These are phyloP conservation scores for Cordyceps pruinosa DNA, from an alignment of 2,329 filamentous ascomycete species.

Conservation along the genomic window DNA sequence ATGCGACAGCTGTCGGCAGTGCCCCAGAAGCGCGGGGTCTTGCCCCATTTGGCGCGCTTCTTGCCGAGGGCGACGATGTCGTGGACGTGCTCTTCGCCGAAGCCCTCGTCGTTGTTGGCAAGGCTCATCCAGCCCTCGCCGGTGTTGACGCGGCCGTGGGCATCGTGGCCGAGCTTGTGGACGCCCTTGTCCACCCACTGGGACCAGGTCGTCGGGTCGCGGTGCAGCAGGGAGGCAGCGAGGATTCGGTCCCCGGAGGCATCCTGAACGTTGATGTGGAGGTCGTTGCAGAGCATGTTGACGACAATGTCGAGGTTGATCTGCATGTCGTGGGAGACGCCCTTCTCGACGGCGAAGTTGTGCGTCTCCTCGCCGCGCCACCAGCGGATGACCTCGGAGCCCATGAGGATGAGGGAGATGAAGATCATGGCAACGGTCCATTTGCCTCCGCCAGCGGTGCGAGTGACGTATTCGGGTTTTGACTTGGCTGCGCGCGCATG, in stretches of 20 bases:
- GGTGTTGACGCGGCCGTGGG: conserved; percentile 46
- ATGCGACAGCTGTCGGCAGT: conserved; percentile 73
- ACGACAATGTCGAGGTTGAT: conserved; percentile 95
- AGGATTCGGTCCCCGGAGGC: conserved; percentile 87
- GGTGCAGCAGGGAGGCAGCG: conserved; percentile 65
- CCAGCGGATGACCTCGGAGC: conserved; percentile 75
- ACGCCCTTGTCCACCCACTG: conserved; percentile 73
- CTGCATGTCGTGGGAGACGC: conserved; percentile 78
- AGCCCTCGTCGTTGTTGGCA: conserved; percentile 54
- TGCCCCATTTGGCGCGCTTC: conserved; percentile 60
- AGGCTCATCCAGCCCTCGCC: conserved; percentile 48
- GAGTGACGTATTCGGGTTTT: conserved; percentile 84
- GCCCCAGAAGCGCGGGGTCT: conserved; percentile 63
- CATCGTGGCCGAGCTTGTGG: conserved; percentile 52
- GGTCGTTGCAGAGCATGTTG: conserved; percentile 74
- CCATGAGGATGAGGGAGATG: conserved; percentile 67
- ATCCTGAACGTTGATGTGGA: conserved; percentile 98
- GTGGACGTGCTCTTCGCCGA: conserved; percentile 77
- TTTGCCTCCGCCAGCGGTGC: conserved; percentile 80
- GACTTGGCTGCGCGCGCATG: conserved; percentile 64
- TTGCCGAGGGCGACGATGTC: conserved; percentile 73
- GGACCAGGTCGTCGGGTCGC: conserved; percentile 71
- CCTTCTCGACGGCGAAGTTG: conserved; percentile 89
- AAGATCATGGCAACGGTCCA: conserved; percentile 81
- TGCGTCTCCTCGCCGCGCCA: conserved; percentile 78